These are phyloP conservation scores for Trametes coccinea DNA, from an alignment of 768 basidiomycete species.

Conservation along the genomic window DNA sequence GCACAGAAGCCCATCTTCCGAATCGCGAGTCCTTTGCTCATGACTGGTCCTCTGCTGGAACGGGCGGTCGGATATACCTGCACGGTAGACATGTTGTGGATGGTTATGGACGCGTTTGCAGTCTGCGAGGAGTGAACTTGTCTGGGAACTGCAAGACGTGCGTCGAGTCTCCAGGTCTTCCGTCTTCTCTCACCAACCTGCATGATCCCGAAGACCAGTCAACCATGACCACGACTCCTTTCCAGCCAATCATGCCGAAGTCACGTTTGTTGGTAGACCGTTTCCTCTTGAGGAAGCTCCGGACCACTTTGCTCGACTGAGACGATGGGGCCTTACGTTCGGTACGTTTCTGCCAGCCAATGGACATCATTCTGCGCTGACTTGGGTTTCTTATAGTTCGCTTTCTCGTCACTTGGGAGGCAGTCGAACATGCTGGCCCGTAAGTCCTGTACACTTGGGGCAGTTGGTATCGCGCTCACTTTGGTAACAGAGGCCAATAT, in stretches of 20 bases:
- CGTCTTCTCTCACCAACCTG: neutral
- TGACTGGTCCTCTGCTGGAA: constrained; percentile 64
- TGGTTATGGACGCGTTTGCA: constrained; percentile 74
- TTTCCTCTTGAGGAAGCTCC: constrained; percentile 89
- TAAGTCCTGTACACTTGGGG: constrained; percentile 42
- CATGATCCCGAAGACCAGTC: constrained; percentile 49
- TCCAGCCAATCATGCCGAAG: constrained; percentile 59
- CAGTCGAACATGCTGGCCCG: constrained; percentile 92
- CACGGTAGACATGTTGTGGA: constrained; percentile 86
- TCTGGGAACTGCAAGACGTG: constrained; percentile 84
- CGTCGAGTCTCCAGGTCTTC: constrained; percentile 27
- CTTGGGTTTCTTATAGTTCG: constrained; percentile 53
- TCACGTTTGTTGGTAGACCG: constrained; percentile 88
- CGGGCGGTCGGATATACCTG: constrained; percentile 54
- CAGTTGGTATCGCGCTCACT: neutral
- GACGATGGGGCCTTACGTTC: constrained; percentile 87
- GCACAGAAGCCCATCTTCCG: neutral
- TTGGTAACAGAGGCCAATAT: constrained; percentile 65
- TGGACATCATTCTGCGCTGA: neutral
- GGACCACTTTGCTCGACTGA: constrained; percentile 75
- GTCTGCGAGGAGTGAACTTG: constrained; percentile 82
- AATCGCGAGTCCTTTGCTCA: constrained; percentile 53
- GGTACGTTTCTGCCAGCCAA: constrained; percentile 47
- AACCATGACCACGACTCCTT: constrained; percentile 70
- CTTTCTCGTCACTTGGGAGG: constrained; percentile 96